phyloP scores from a whole-genome alignment of 768 basidiomycete genomes.

The Kwoniella shandongensis region DNA sequence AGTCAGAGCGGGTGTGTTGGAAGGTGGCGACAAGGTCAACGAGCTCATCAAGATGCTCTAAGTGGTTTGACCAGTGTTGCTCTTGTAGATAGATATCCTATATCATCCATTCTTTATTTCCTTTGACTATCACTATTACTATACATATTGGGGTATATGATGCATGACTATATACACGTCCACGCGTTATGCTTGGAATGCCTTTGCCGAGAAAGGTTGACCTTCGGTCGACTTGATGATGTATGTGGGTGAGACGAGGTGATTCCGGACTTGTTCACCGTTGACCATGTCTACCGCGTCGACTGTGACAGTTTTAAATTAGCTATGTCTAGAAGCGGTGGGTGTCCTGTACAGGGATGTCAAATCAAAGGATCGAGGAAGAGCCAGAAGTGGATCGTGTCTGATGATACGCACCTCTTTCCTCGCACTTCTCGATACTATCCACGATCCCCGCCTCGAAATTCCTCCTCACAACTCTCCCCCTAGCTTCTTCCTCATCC shows the following conservation, averaged over 20 bases:
- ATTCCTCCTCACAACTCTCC: conserved; percentile 69
- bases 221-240: conserved; percentile 5
- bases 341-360: too few species aligned
- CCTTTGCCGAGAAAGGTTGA: conserved; percentile 9
- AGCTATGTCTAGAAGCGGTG: too few species aligned
- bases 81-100: too few species aligned
- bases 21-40: conserved; percentile 25
- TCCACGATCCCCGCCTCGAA: conserved; percentile 73
- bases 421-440: conserved; percentile 59
- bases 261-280: conserved; percentile 5
- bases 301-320: too few species aligned
- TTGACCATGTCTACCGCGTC: conserved; percentile 17
- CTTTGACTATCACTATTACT: too few species aligned
- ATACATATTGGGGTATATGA: too few species aligned
- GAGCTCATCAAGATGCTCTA: conserved; percentile 44
- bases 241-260: conserved; percentile 5
- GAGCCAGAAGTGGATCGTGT: too few species aligned
- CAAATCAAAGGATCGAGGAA: too few species aligned
- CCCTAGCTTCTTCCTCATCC: conserved; percentile 61
- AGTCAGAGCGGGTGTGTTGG: conserved; percentile 36
- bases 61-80: neutral
- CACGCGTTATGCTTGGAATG: neutral
- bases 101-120: too few species aligned
- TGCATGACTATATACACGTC: too few species aligned
- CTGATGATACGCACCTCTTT: conserved; percentile 28